Evolutionary conservation across 2,329 filamentous ascomycete species (phyloP).

Genomic region (Dothistroma septosporum): DNA sequence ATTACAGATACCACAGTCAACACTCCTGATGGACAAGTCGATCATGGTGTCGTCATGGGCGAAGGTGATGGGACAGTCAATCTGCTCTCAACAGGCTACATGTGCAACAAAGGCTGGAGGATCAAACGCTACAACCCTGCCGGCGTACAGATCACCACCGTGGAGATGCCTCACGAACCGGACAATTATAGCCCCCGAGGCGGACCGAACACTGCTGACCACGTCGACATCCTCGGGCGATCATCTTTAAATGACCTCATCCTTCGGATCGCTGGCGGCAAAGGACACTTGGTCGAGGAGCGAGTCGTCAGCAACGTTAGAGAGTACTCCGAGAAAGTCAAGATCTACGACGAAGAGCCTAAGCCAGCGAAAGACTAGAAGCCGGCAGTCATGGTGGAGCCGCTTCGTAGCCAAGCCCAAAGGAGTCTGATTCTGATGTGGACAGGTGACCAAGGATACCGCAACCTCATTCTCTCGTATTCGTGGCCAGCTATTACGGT

Average conservation of each 20-base stretch:
- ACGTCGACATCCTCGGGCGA: slow-evolving; percentile 91
- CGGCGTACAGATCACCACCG: slow-evolving; percentile 72
- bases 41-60: slow-evolving; percentile 91
- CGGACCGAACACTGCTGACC: slow-evolving; percentile 70
- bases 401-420: not conserved
- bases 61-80: slow-evolving; percentile 97
- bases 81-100: slow-evolving; percentile 86
- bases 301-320: slow-evolving; percentile 75
- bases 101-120: slow-evolving; percentile 94
- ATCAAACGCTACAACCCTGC: slow-evolving; percentile 92
- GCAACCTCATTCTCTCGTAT: not conserved
- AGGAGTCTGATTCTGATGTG: not conserved
- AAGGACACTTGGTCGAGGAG: slow-evolving; percentile 73
- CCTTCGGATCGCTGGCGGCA: slow-evolving; percentile 77
- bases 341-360: slow-evolving; percentile 20
- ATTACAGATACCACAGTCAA: slow-evolving; percentile 65
- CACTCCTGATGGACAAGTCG: slow-evolving; percentile 53
- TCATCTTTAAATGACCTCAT: slow-evolving; percentile 88
- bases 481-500: not conserved
- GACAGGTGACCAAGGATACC: not conserved
- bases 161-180: slow-evolving; percentile 95
- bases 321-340: slow-evolving; percentile 75
- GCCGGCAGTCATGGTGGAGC: not conserved
- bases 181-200: slow-evolving; percentile 82
- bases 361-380: slow-evolving; percentile 1